Evolutionary conservation across 805 yeast genomes (phyloP).

Genomic region (Starmerella riodocensis): DNA sequence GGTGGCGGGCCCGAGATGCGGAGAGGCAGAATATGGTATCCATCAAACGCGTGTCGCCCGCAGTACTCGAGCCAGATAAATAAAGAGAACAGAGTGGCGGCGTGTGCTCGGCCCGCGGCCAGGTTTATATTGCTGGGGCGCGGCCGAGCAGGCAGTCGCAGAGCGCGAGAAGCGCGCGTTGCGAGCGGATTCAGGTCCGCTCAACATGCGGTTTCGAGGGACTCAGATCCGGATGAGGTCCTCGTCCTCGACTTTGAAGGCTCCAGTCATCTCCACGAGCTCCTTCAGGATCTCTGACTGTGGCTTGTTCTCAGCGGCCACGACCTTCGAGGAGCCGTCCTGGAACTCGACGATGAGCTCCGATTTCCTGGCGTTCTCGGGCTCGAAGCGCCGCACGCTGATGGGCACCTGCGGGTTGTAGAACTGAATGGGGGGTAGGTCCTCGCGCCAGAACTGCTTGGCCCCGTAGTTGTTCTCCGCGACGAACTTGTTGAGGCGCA

Average conservation of each 20-base stretch:
- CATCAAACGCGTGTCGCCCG: no score
- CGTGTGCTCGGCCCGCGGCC: no score
- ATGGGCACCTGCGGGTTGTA: constrained; percentile 66
- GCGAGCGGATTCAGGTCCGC: no score
- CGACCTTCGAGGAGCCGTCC: constrained; percentile 30
- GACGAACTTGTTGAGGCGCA: constrained; percentile 19
- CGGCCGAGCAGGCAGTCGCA: no score
- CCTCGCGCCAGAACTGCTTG: constrained; percentile 59
- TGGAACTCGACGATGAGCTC: constrained; percentile 32
- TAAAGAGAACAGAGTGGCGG: no score
- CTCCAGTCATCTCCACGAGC: constrained; percentile 40
- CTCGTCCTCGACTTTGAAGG: constrained; percentile 33
- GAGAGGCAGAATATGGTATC: no score
- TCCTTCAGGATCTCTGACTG: constrained; percentile 43
- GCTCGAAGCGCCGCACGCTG: constrained; percentile 43
- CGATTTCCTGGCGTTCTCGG: constrained; percentile 32
- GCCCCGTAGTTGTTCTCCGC: constrained; percentile 18
- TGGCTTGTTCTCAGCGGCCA: constrained; percentile 43
- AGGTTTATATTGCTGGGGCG: no score
- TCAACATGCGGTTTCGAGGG: no score
- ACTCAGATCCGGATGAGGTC: constrained; percentile 11
- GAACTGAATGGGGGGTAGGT: constrained; percentile 64
- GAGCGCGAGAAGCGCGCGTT: no score
- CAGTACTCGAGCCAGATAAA: no score
- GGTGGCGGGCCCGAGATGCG: no score